phyloP scores from a whole-genome alignment of 1,284 basidiomycete species.

The Malassezia brasiliensis region DNA sequence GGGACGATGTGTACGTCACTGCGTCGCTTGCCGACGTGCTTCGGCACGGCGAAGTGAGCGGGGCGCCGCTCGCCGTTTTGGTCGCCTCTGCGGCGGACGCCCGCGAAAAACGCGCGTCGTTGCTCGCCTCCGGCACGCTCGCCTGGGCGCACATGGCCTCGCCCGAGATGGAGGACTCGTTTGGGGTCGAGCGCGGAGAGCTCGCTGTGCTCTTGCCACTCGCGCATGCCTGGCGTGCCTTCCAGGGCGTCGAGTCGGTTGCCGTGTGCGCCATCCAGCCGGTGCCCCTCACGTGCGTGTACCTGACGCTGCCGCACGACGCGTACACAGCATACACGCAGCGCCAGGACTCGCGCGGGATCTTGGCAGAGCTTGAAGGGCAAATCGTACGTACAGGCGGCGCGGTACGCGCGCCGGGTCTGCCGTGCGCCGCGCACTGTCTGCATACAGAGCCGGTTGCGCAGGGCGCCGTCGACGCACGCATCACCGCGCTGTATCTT shows the following conservation, averaged over 20 bases:
- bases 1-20: slow-evolving; percentile 13
- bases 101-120: neutral
- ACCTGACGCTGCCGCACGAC: slow-evolving; percentile 24
- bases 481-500: slow-evolving; percentile 23
- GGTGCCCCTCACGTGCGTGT: slow-evolving; percentile 23
- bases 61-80: slow-evolving; percentile 2
- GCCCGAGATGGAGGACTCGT: slow-evolving; percentile 10
- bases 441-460: slow-evolving; percentile 38
- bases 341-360: slow-evolving; percentile 11
- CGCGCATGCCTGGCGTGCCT: neutral
- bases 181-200: neutral
- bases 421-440: slow-evolving; percentile 17
- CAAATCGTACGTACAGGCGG: slow-evolving; percentile 27
- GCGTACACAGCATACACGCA: slow-evolving; percentile 20
- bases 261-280: slow-evolving; percentile 12
- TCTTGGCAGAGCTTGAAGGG: slow-evolving; percentile 20
- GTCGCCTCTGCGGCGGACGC: slow-evolving; percentile 1
- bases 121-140: slow-evolving; percentile 4
- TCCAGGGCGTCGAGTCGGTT: neutral
- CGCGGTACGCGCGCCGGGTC: slow-evolving; percentile 12
- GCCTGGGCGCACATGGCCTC: slow-evolving; percentile 8
- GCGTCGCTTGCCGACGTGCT: slow-evolving; percentile 9
- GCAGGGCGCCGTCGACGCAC: slow-evolving; percentile 26
- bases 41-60: neutral
- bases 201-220: slow-evolving; percentile 3